Evolutionary conservation across 331 rosid genomes (phyloP), one percentile per base, ranked within the genome.

Genomic region (Quercus phellos): DNA sequence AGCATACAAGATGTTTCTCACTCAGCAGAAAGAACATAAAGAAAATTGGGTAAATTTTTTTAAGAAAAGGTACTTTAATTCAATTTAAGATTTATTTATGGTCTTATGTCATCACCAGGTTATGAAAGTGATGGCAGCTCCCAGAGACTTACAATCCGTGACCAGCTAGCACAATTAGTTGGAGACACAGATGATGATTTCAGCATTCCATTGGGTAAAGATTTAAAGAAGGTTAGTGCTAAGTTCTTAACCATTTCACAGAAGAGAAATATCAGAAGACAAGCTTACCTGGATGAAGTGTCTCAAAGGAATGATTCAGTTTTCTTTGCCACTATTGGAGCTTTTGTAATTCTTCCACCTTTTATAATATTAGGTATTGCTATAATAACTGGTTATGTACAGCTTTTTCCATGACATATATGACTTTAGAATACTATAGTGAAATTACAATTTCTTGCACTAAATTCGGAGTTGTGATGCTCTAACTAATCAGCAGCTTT

Each of bases 311-410:
- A 92, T 79, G 99, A 92, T 78, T 84, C 98, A 2, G 89, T 80
- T 66, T 88, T 92, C 89, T 95, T 95, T 77, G 96, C 99, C 76
- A 91, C 96, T 34, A 84, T 92, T 77, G 99, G 96, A 82, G 98
- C 97, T 55, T 95, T 91, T 84, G 88, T 95, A 74, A 77, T 95
- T 86, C 91, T 95, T 78, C 99, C 99, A 26, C 97, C 99, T 77
- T 14, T 95, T 80, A 78, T 93, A 76, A 95, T 95, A 78, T 77
- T 95, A 74, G 99, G 90, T 66, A 91, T 95, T 84, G 97, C 99
- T 61, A 81, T 93, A 76, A 73, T 79, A 74, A 95, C 96, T n/a
- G 98, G 99, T 55, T 90, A 93, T 90, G 99, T 93, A 74, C 98
- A 95, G 79, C 97, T 94, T 85, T 86, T 91, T 82, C 98, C 98